Evolutionary conservation across 129 eudicot genomes (phyloP).

Genomic region (Rutidosis leptorrhynchoides): DNA sequence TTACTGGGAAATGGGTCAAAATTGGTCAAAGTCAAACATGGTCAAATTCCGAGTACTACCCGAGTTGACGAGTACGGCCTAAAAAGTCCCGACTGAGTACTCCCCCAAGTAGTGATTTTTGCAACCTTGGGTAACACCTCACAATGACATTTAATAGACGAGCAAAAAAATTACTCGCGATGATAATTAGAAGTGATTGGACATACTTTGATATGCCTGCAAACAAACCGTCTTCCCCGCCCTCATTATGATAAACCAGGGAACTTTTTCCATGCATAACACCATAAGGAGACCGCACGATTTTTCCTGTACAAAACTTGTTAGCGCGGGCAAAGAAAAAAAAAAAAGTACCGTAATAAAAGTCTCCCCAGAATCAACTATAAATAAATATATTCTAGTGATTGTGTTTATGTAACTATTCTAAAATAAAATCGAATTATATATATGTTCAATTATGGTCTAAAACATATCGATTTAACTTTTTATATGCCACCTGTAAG

Average conservation of each 20-base stretch:
- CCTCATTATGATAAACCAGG: conserved; percentile 87
- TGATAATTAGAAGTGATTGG: neutral
- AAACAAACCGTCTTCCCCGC: conserved; percentile 81
- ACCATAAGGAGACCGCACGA: conserved; percentile 88
- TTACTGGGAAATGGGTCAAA: too few relatives aligned
- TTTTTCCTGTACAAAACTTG: conserved; percentile 56
- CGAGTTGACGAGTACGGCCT: too few relatives aligned
- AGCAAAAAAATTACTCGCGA: neutral
- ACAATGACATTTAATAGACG: too few relatives aligned
- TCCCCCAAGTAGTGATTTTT: too few relatives aligned
- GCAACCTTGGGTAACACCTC: too few relatives aligned
- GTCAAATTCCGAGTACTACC: too few relatives aligned
- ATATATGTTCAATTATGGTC: neutral
- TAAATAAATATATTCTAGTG: neutral
- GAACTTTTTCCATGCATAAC: conserved; percentile 99
- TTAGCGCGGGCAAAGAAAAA: neutral
- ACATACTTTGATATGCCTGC: conserved; percentile 92
- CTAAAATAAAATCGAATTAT: neutral
- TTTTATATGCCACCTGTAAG: neutral
- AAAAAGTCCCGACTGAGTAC: too few relatives aligned
- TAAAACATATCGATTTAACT: neutral
- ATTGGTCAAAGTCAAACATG: too few relatives aligned
- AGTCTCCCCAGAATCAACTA: neutral
- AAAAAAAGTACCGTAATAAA: neutral
- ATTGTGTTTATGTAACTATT: neutral